These are phyloP conservation scores for barrel medic (Medicago truncatula) DNA, from an alignment of 306 rosid genomes.

Conservation along the genomic window DNA sequence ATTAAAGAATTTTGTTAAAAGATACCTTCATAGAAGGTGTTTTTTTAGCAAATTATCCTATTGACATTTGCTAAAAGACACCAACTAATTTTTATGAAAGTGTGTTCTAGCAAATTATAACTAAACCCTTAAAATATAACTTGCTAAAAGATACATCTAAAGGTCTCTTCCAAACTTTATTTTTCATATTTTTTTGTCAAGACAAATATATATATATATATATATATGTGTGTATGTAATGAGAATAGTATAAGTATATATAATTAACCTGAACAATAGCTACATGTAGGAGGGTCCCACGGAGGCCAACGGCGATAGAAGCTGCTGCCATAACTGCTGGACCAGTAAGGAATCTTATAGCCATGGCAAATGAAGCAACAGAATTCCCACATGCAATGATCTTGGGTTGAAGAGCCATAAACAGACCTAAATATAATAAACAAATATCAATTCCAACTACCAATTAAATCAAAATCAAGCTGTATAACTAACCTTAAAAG, in stretches of 20 bases:
- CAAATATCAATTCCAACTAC: slow-evolving; percentile 24
- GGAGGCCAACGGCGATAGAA: slow-evolving; percentile 84
- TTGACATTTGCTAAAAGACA: too few species aligned
- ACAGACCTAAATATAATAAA: slow-evolving; percentile 56
- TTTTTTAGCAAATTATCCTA: too few species aligned
- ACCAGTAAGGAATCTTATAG: slow-evolving; percentile 83
- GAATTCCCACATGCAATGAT: slow-evolving; percentile 97
- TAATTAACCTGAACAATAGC: slow-evolving; percentile 91
- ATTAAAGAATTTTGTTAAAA: too few species aligned
- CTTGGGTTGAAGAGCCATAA: slow-evolving; percentile 98
- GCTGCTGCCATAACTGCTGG: slow-evolving; percentile 96
- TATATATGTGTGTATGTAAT: neutral
- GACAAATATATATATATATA: neutral
- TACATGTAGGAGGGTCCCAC: slow-evolving; percentile 80
- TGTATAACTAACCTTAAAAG: neutral
- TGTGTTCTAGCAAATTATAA: too few species aligned
- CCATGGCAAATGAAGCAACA: slow-evolving; percentile 88
- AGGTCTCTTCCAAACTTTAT: too few species aligned
- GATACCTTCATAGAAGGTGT: too few species aligned
- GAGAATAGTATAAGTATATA: neutral
- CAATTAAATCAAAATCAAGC: neutral
- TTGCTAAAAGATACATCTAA: too few species aligned
- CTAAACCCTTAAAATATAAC: too few species aligned
- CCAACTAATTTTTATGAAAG: too few species aligned
- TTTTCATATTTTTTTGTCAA: neutral